Base-by-base conservation (phyloP, 192 early-diverging fungal genomes). In the Mortierella claussenii region DNA sequence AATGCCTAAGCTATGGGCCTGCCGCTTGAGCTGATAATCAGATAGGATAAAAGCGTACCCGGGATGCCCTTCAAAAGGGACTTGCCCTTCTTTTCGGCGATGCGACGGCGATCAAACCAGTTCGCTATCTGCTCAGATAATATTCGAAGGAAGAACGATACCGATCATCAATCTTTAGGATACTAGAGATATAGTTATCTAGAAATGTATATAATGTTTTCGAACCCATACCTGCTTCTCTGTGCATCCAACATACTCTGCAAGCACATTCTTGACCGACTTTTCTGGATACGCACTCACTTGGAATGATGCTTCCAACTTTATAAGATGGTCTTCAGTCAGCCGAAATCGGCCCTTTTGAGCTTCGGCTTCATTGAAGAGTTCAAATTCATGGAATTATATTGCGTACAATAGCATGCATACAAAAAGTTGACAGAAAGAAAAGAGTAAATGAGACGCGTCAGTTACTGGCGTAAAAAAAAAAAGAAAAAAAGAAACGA, bases 311-410 rank as follows among this genome's bases (percentile, higher is more conserved):
- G 34, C 43, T 32, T 71, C 69, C 12, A 71, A 50, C 23, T 47
- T 36, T 1, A 50, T 21, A 42, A 55, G 43, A 37, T 71, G 60
- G 3, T 36, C 21, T 9, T 71, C 69, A 11, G 60, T 31, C 18
- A 71, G 60, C 45, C 42, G 40, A 31, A 62, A 71, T 23, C 69
- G 44, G 20, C 53, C 49, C 37, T 63, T 71, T 34, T 71, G 69
- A 6, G 57, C 60, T 12, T 63, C 60, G 12, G 51, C 69, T 63
- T 33, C 27, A 49, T 33, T 18, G 15, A 23, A 27, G 28, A 53
- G 28, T 23, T n/a, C n/a, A n/a, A 51, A 23, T 5, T 4, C 24
- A 36, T 4, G 9, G 34, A 36, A 9, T n/a, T n/a, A n/a, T n/a
- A n/a, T n/a, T 17, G 12, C 2, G 20, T 11, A 12, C 50, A 54